Evolutionary conservation across 495 filamentous ascomycete genomes (phyloP).

Genomic region (Trypethelium eluteriae): DNA sequence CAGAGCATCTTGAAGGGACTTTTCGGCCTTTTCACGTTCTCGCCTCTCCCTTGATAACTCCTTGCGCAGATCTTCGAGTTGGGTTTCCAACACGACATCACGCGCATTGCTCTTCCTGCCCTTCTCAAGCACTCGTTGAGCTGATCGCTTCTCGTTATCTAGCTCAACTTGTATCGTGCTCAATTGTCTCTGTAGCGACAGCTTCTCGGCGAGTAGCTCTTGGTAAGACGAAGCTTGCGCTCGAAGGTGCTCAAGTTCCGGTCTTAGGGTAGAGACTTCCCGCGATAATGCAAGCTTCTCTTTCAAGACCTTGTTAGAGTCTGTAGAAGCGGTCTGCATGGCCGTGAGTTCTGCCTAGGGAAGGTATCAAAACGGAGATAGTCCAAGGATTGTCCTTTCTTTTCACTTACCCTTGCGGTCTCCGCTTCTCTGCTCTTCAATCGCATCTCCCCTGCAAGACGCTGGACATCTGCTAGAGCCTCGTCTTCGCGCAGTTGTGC

Average conservation of each 20-base stretch:
- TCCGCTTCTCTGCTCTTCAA: slow-evolving; percentile 55
- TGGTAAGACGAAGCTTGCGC: slow-evolving; percentile 61
- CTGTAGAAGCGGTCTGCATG: slow-evolving; percentile 52
- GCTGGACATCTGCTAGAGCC: slow-evolving; percentile 47
- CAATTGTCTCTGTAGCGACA: slow-evolving; percentile 65
- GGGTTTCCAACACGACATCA: slow-evolving; percentile 32
- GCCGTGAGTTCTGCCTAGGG: slow-evolving; percentile 58
- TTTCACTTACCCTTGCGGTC: slow-evolving; percentile 55
- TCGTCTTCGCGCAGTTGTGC: slow-evolving; percentile 51
- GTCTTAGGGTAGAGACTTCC: slow-evolving; percentile 61
- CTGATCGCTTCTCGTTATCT: slow-evolving; percentile 64
- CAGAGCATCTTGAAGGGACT: slow-evolving; percentile 25
- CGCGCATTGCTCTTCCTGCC: slow-evolving; percentile 24
- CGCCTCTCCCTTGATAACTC: slow-evolving; percentile 47
- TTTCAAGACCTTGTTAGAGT: slow-evolving; percentile 60
- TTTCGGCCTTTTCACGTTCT: slow-evolving; percentile 26
- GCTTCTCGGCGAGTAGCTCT: slow-evolving; percentile 61
- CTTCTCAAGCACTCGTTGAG: slow-evolving; percentile 52
- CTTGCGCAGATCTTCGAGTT: slow-evolving; percentile 45
- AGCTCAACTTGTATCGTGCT: slow-evolving; percentile 69
- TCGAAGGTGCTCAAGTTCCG: slow-evolving; percentile 70
- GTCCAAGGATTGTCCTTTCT: not conserved
- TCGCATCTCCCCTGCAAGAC: slow-evolving; percentile 49
- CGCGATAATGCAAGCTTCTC: slow-evolving; percentile 69
- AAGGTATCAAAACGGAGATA: not conserved